Conservation (phyloP, 345 rosid genomes). For the Heritiera littoralis region DNA sequence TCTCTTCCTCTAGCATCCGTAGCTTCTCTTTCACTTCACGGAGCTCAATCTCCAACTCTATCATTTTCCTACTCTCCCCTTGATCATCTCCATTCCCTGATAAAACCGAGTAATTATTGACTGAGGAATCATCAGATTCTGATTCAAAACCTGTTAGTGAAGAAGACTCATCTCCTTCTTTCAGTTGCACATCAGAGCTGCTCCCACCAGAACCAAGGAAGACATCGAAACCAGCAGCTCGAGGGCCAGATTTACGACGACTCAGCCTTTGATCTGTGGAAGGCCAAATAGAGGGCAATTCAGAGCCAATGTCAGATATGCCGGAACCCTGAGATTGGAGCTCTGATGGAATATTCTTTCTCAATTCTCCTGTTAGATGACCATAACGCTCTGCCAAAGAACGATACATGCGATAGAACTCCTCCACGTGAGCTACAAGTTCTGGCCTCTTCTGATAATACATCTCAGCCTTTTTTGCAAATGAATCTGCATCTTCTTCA, state of each 20-base stretch:
- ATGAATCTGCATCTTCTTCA: constrained; percentile 87
- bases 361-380: constrained; percentile 69
- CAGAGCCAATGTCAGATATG: constrained; percentile 46
- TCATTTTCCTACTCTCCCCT: constrained; percentile 41
- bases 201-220: constrained; percentile 63
- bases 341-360: constrained; percentile 47
- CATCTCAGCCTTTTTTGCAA: constrained; percentile 90
- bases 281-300: constrained; percentile 36
- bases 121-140: constrained; percentile 72
- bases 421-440: constrained; percentile 66
- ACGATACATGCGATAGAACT: constrained; percentile 79
- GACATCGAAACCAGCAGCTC: constrained; percentile 66
- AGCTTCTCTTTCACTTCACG: constrained; percentile 58
- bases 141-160: constrained; percentile 66
- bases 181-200: constrained; percentile 49
- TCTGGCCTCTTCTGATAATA: constrained; percentile 84
- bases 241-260: constrained; percentile 45
- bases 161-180: constrained; percentile 70
- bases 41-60: constrained; percentile 61
- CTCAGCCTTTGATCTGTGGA: constrained; percentile 52
- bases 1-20: constrained; percentile 46
- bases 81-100: constrained; percentile 49
- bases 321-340: constrained; percentile 64
- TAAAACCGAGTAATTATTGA: constrained; percentile 53
- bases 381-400: constrained; percentile 88